These are phyloP conservation scores for Trichothecium sympodiale DNA, from an alignment of 2,329 filamentous ascomycete genomes.

Conservation along the genomic window DNA sequence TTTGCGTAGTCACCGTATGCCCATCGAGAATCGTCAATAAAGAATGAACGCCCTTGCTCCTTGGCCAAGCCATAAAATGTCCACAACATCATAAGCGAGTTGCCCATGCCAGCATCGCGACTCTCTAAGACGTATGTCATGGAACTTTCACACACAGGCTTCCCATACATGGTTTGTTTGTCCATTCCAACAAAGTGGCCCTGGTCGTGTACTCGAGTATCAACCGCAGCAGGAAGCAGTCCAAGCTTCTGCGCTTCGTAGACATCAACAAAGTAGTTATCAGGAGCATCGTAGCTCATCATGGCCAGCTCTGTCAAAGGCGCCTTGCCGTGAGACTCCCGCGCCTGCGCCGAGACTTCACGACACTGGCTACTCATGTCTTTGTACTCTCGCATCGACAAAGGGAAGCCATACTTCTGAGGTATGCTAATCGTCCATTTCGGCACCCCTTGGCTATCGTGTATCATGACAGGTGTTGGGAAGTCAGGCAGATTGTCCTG, in stretches of 20 bases:
- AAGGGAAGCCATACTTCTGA: conserved; percentile 51
- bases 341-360: conserved; percentile 50
- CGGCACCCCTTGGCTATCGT: conserved; percentile 50
- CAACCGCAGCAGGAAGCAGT: conserved; percentile 32
- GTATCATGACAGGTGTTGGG: conserved; percentile 61
- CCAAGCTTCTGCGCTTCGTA: conserved; percentile 56
- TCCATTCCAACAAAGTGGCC: conserved; percentile 38
- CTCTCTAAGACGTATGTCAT: conserved; percentile 70
- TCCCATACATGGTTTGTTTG: conserved; percentile 29
- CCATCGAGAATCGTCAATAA: conserved; percentile 77
- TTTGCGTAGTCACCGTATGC: conserved; percentile 65
- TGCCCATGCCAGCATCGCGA: conserved; percentile 64
- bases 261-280: conserved; percentile 65
- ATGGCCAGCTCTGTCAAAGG: conserved; percentile 31
- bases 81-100: conserved; percentile 70
- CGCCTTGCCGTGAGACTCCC: conserved; percentile 28
- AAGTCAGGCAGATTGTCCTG: conserved; percentile 57
- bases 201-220: neutral
- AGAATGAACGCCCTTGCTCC: conserved; percentile 65
- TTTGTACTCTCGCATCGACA: conserved; percentile 53
- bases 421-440: conserved; percentile 81
- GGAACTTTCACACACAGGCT: conserved; percentile 53
- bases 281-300: conserved; percentile 46
- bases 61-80: conserved; percentile 71
- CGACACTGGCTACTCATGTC: conserved; percentile 58